These are phyloP conservation scores for Thalassiosira profunda DNA, from an alignment of 108 stramenopile genomes.

Conservation along the genomic window DNA sequence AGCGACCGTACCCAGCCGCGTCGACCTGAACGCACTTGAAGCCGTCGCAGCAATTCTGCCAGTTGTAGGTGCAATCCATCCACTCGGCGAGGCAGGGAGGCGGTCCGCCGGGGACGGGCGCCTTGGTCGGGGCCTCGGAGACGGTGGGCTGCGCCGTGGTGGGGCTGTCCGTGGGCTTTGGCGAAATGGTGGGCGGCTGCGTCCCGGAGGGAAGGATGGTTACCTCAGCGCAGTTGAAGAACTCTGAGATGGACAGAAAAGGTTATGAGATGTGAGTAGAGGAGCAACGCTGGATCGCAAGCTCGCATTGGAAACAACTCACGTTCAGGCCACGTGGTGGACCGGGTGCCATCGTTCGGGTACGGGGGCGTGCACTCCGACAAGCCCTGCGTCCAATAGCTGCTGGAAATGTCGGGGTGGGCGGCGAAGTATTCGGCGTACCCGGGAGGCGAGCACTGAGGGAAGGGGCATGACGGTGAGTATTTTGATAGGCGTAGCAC, in stretches of 20 bases:
- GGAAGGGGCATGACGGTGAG: too few relatives aligned
- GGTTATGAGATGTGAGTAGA: too few relatives aligned
- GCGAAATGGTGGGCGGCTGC: slow-evolving; percentile 10
- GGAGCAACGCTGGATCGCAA: too few relatives aligned
- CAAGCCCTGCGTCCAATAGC: slow-evolving; percentile 22
- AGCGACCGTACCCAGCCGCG: not conserved
- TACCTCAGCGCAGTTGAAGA: slow-evolving; percentile 35
- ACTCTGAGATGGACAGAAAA: too few relatives aligned
- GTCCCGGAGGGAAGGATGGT: not conserved
- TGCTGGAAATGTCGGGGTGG: slow-evolving; percentile 18
- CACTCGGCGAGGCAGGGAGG: slow-evolving; percentile 2
- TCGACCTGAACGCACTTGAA: slow-evolving; percentile 11
- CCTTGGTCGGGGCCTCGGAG: slow-evolving; percentile 1
- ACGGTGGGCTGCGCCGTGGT: not conserved
- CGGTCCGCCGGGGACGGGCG: not conserved
- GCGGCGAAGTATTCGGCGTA: slow-evolving; percentile 43
- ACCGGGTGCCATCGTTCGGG: slow-evolving; percentile 20
- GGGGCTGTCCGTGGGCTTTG: slow-evolving; percentile 14
- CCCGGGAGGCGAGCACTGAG: slow-evolving; percentile 49
- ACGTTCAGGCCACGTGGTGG: slow-evolving; percentile 27
- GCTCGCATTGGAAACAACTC: too few relatives aligned
- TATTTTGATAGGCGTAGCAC: too few relatives aligned
- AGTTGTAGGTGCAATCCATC: slow-evolving; percentile 10
- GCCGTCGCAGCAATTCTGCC: slow-evolving; percentile 8
- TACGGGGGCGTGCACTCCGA: slow-evolving; percentile 30